phyloP scores from a whole-genome alignment of 2,329 filamentous ascomycete genomes.

The Aspergillus sp. region DNA sequence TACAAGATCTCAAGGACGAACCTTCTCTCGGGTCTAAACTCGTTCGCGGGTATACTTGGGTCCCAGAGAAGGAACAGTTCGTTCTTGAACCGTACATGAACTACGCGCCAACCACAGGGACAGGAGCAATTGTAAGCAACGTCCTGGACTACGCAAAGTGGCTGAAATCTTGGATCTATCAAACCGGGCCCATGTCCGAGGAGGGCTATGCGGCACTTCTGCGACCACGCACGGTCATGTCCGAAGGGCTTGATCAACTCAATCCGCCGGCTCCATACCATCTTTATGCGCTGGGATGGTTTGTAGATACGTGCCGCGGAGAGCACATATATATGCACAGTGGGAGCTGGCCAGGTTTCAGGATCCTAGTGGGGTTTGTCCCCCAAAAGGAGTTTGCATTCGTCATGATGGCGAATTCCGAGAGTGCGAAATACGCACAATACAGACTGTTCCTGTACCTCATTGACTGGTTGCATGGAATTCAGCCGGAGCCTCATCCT shows the following conservation, averaged over 20 bases:
- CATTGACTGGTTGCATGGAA: conserved; percentile 9
- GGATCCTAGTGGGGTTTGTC: conserved; percentile 22
- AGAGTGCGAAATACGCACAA: conserved; percentile 9
- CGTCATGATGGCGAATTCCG: conserved; percentile 23
- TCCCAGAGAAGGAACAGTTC: conserved; percentile 11
- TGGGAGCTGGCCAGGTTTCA: conserved; percentile 22
- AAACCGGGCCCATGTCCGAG: conserved; percentile 12
- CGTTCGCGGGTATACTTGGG: conserved; percentile 21
- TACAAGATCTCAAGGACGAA: conserved; percentile 11
- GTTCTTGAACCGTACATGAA: conserved; percentile 14
- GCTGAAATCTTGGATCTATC: conserved; percentile 21
- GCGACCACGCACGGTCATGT: conserved; percentile 13
- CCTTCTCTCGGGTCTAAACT: conserved; percentile 9
- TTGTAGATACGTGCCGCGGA: conserved; percentile 19
- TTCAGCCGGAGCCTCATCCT: conserved; percentile 5
- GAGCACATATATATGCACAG: conserved; percentile 20
- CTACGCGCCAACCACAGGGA: conserved; percentile 18
- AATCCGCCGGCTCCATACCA: conserved; percentile 14
- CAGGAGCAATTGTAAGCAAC: conserved; percentile 24
- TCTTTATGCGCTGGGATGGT: conserved; percentile 25
- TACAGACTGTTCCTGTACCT: conserved; percentile 15
- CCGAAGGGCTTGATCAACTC: conserved; percentile 3
- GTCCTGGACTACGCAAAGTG: conserved; percentile 27
- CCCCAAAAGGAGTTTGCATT: conserved; percentile 22
- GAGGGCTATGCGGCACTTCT: conserved; percentile 16